Evolutionary conservation across 768 basidiomycete genomes (phyloP), one percentile per base, ranked within the genome.

Genomic region (Gloeophyllum trabeum): DNA sequence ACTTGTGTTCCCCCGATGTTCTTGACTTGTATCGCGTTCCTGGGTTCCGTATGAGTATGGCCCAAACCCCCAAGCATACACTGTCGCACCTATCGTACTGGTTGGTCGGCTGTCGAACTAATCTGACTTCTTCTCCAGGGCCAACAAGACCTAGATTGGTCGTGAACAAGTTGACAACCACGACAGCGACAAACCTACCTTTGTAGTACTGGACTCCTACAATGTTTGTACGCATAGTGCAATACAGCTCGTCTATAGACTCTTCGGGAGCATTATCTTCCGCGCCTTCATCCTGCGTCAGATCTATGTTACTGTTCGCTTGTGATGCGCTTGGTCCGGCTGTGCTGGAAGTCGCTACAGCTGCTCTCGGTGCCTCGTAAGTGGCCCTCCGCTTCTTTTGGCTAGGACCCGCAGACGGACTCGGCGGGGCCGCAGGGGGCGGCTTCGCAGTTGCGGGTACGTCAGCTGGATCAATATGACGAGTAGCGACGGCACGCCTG

Each of bases 191-290:
- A 16, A 5, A 48, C 58, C 1, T 24, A 75, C 82, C 82, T 54
- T 65, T 65, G 53, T 92, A 92, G 52, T 92, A 89, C 54, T 88
- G 86, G 12, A 92, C 65, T 0, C 90, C 90, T 0, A 92, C 90
- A 6, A 89, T 74, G 37, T 71, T 78, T 0, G 81, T 71, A 3
- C 57, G 56, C 52, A 79, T 40, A 12, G 61, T 65, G 34, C 76
- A 71, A 53, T 82, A 87, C 18, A 87, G 56, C 57, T 91, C 87
- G 45, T 90, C 86, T 14, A 46, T 55, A 4, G 48, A 45, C 26
- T 82, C 79, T 32, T 73, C 45, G 35, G 56, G 62, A 7, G 44
- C 44, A 26, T 75, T 71, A 1, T 64, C 61, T 1, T 61, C 56
- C 24, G 71, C 72, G 16, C 71, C 69, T 4, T 61, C 60, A 46